Base-by-base conservation (phyloP, 2,329 filamentous ascomycete genomes). In the Samsoniella hepiali region DNA sequence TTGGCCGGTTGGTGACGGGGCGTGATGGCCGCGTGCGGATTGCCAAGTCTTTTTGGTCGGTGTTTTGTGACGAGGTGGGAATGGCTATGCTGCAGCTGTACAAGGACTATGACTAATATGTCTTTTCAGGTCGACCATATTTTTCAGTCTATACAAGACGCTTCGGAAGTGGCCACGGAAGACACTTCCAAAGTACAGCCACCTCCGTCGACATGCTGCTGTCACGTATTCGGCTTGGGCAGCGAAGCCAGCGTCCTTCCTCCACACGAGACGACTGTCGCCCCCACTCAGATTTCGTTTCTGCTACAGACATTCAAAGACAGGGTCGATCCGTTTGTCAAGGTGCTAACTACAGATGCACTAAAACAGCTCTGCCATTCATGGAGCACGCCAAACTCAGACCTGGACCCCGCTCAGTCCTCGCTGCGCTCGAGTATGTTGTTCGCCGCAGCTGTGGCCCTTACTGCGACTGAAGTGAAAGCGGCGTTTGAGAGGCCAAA, bases 301-400 rank as follows among this genome's bases (percentile, higher is more conserved):
- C 60, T 70, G 1, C 68, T 72, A 49, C 56, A 59, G 29, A 59
- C 38, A 44, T 75, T 69, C 36, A 63, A 72, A 4, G 65, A 72
- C 22, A 73, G 67, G 49, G 69, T 74, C 6, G 71, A 75, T 32
- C 70, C 72, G 0, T 73, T 75, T 57, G 67, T 75, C 61, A 74
- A 75, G 32, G 57, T 75, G 0, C 65, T 74, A 1, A 66, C 73
- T 2, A 13, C 17, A 22, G 34, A 55, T 3, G 42, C 54, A 3
- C 36, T 57, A 3, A 31, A 31, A 27, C 27, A 11, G 0, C 29
- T 57, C 34, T 65, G 1, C 68, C 68, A 9, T 68, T 59, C 6
- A 47, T 71, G 13, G 66, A 67, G 5, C 66, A 59, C 68, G 6
- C 63, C 66, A 2, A 66, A 63, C 0, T 31, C 63, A 13, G 64